Base-by-base conservation (phyloP, 768 basidiomycete species). In the Suillus sp. region DNA sequence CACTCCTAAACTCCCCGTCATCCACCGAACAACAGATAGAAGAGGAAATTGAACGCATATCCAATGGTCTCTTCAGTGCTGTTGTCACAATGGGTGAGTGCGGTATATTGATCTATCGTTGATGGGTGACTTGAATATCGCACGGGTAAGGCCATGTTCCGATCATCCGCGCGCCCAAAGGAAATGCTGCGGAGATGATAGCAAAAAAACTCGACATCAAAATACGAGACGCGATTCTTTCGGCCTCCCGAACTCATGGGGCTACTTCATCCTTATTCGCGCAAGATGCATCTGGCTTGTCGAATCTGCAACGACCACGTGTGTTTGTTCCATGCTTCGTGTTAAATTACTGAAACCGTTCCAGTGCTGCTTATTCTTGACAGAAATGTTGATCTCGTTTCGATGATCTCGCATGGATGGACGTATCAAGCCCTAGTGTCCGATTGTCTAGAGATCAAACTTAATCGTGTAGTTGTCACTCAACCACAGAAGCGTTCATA, bases 141-240 rank as follows among this genome's bases (percentile, higher is more conserved):
- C 30, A 60, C 61, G 25, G 10, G 11, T 30, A 57, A 95, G 95
- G 92, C 1, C 91, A 93, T 68, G 91, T 96, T 25, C 97, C 97
- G 11, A 91, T 95, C 72, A 98, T 99, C 64, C 90, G 97, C 37
- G 90, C 92, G 62, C 97, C 97, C 25, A 81, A 90, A 74, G 96
- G 96, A 1, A 98, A 99, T 75, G 97, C 97, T 5, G 97, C 96
- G 22, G 97, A 99, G 77, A 97, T 98, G 96, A 89, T 99, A n/a
- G 96, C 96, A 10, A 91, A 95, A 78, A 97, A 93, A 74, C 82
- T 99, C 13, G 97, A 99, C 70, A 84, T 87, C 16, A 94, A 93
- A 76, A 90, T 99, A 68, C 82, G 96, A 57, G 96, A 99, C 71
- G 86, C 89, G 66, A 77, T 95, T 62, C 78, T 94, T 62, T 87